These are phyloP conservation scores for Penicillium fimorum DNA, from an alignment of 495 filamentous ascomycete genomes.

Conservation along the genomic window DNA sequence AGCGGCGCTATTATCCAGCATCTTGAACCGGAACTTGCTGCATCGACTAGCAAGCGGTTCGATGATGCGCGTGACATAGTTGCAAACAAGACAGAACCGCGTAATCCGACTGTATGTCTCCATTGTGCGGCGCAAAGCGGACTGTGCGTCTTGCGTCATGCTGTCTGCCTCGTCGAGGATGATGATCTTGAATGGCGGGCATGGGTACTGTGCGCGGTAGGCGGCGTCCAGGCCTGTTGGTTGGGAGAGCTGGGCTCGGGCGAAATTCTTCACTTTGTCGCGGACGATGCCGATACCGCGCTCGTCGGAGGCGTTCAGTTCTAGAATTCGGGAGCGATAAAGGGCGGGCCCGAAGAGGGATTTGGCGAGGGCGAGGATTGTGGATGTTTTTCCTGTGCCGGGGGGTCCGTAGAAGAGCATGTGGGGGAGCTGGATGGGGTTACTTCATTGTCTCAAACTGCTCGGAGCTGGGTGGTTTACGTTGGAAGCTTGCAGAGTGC, in stretches of 20 bases:
- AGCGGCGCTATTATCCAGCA: conserved; percentile 78
- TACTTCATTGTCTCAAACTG: not conserved
- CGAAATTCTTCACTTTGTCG: conserved; percentile 99
- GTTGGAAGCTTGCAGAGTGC: conserved; percentile 92
- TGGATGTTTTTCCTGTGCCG: conserved; percentile 98
- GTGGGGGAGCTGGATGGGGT: conserved; percentile 71
- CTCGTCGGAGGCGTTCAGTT: conserved; percentile 98
- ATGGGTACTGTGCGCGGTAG: conserved; percentile 79
- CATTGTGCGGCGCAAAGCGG: conserved; percentile 90
- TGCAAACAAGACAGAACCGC: conserved; percentile 95
- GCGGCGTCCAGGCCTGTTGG: conserved; percentile 58
- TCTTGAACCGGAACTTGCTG: conserved; percentile 98
- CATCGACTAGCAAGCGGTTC: conserved; percentile 88
- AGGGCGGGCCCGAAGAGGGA: conserved; percentile 96
- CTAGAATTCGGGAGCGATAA: conserved; percentile 89
- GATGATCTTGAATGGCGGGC: conserved; percentile 97
- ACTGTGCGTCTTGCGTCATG: conserved; percentile 98
- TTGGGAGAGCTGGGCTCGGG: conserved; percentile 87
- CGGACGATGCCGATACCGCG: conserved; percentile 95
- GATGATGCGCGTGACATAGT: conserved; percentile 97
- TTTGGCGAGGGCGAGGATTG: conserved; percentile 92
- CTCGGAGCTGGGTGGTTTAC: conserved; percentile 39
- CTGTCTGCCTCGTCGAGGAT: conserved; percentile 96
- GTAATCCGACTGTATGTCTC: conserved; percentile 97
- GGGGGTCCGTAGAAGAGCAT: conserved; percentile 99